These are phyloP conservation scores for Leishmania lainsoni DNA, from an alignment of 208 protist species.

Conservation along the genomic window DNA sequence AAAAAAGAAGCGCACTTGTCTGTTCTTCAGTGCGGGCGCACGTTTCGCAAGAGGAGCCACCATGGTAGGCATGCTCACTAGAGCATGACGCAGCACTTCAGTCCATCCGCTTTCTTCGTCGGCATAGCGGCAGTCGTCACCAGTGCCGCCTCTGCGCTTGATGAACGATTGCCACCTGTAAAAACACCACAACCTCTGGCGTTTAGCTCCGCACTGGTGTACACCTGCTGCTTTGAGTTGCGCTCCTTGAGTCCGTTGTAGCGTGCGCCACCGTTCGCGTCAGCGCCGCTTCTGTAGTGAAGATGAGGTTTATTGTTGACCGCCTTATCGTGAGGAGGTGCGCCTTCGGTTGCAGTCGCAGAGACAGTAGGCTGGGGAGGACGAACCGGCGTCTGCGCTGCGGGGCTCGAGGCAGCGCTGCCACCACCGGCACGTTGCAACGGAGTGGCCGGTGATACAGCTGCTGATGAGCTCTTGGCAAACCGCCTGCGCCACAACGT, in stretches of 20 bases:
- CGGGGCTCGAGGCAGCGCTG: not conserved
- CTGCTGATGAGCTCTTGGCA: not conserved
- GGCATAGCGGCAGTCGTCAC: not conserved
- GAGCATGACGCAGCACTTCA: conserved; percentile 28
- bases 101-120: not conserved
- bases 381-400: not conserved
- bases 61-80: not conserved
- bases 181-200: not conserved
- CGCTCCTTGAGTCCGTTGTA: too few relatives aligned
- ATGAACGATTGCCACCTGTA: not conserved
- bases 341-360: not conserved
- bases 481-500: not conserved
- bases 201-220: not conserved
- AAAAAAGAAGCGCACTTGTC: not conserved
- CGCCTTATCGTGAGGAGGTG: not conserved
- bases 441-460: too few relatives aligned
- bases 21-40: not conserved
- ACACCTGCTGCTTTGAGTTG: not conserved
- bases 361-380: not conserved
- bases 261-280: not conserved
- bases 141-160: not conserved
- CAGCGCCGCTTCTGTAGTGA: not conserved
- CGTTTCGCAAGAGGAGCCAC: not conserved
- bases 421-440: too few relatives aligned
- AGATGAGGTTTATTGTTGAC: not conserved